Conservation (phyloP, 1,284 basidiomycete genomes). For the Leccinum subfulvum region DNA sequence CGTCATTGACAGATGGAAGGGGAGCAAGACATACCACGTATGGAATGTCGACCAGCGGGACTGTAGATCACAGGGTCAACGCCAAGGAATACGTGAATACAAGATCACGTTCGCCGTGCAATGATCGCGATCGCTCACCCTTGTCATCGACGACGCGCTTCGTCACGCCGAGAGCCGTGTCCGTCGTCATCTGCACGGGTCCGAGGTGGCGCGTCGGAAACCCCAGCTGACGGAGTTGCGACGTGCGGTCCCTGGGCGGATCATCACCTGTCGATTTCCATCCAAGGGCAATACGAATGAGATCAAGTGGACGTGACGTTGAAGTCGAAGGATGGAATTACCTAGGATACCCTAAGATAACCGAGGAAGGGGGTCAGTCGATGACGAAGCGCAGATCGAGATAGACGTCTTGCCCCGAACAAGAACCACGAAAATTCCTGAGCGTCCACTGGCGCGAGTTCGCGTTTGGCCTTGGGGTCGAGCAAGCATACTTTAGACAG, state of each 20-base stretch:
- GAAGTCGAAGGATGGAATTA: slow-evolving; percentile 20
- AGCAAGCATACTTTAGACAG: slow-evolving; percentile 77
- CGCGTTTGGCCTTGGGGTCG: slow-evolving; percentile 78
- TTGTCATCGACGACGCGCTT: slow-evolving; percentile 84
- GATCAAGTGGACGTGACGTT: background rate
- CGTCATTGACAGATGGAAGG: background rate
- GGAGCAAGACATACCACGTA: slow-evolving; percentile 53
- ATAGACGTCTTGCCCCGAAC: slow-evolving; percentile 62
- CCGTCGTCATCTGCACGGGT: slow-evolving; percentile 94
- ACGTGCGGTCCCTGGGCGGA: slow-evolving; percentile 85
- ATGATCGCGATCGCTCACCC: slow-evolving; percentile 38
- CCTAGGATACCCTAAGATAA: slow-evolving; percentile 59
- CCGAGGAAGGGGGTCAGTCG: background rate
- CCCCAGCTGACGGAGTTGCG: slow-evolving; percentile 81
- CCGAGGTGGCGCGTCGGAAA: slow-evolving; percentile 86
- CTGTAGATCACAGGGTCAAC: background rate
- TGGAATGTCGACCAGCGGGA: slow-evolving; percentile 60
- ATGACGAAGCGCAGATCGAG: slow-evolving; percentile 3
- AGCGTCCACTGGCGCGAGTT: slow-evolving; percentile 73
- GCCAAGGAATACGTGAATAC: background rate
- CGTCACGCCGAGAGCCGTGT: slow-evolving; percentile 93
- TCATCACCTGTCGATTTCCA: slow-evolving; percentile 69
- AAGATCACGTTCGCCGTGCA: background rate
- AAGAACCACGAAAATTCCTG: slow-evolving; percentile 82
- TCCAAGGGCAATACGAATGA: too few species aligned